Evolutionary conservation across 2,329 filamentous ascomycete species (phyloP), one percentile per base, ranked within the genome.

Genomic region (Pseudonectria buxi): DNA sequence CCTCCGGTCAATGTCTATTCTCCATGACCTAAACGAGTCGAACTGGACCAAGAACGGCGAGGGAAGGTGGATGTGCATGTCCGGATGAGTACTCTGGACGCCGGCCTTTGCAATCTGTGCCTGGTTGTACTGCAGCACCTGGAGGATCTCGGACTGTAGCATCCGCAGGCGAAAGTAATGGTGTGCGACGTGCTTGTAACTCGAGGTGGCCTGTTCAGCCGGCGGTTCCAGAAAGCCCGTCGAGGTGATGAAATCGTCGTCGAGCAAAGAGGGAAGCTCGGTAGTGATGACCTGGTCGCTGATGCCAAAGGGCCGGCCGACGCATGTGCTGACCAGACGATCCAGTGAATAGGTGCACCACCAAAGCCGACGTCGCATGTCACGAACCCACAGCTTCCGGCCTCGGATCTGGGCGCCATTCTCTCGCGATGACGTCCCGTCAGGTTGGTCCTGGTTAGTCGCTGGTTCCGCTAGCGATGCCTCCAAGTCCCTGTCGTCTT

Each of bases 291-390:
- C 86, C 57, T 94, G 86, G 63, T 96, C 92, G n/a, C 84, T 89
- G 44, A 96, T 87, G 22, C 90, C 89, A 53, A 95, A 94, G 6
- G 90, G 92, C 36, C 90, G 74, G 26, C 90, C 90, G 16, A 96
- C 90, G 50, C 89, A 95, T 14, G 87, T 89, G 53, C 87, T 92
- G 33, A 96, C 90, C 5, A 96, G 78, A n/a, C 90, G 78, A 61
- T 96, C 90, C 36, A 96, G 78, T 5, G 86, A 90, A 62, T 96
- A 96, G 2, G 89, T 89, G 63, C 88, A 95, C 90, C 92, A 96
- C 88, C 89, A 96, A 11, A 96, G 69, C 24, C 90, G 76, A 37
- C 90, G 75, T 33, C 88, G 79, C 44, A 95, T 73, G 58, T 96
- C 92, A 35, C 90, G 79, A 26, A 87, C 73, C 74, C 87, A 95